Evolutionary conservation across 2,329 filamentous ascomycete genomes (phyloP).

Genomic region (Amauroascus niger): DNA sequence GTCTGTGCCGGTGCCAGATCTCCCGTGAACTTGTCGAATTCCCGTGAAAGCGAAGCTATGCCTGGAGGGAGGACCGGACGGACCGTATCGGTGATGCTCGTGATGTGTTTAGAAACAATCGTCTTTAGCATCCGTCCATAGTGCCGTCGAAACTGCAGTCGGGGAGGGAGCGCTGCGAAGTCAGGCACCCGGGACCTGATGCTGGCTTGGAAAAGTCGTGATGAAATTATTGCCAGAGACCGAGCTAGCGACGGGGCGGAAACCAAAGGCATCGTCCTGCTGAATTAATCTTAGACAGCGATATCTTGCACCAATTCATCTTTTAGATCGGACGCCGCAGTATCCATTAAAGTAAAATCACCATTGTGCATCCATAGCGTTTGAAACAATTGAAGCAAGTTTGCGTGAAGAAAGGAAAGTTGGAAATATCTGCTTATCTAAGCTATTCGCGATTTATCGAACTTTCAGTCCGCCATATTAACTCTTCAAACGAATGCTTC

Average conservation of each 20-base stretch:
- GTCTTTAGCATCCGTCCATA: slow-evolving; percentile 16
- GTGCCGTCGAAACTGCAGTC: slow-evolving; percentile 7
- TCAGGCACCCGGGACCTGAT: neutral
- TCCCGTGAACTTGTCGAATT: slow-evolving; percentile 1
- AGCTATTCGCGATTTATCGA: neutral
- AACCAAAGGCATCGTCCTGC: slow-evolving; percentile 15
- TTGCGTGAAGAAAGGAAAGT: neutral
- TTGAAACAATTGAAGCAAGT: too few relatives aligned
- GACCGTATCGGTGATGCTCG: slow-evolving; percentile 16
- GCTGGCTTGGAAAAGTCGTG: neutral
- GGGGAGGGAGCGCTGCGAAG: neutral
- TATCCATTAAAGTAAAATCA: neutral
- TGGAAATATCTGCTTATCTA: slow-evolving; percentile 9
- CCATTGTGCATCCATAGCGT: neutral
- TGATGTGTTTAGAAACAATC: slow-evolving; percentile 18
- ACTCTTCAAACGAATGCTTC: too few relatives aligned
- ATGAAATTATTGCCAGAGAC: slow-evolving; percentile 11
- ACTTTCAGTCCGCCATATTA: neutral
- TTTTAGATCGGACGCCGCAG: neutral
- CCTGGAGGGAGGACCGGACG: slow-evolving; percentile 13
- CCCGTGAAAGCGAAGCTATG: neutral
- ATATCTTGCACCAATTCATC: neutral
- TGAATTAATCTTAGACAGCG: neutral
- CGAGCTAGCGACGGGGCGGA: slow-evolving; percentile 7
- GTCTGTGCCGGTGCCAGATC: neutral